Conservation (phyloP, 768 basidiomycete genomes). For the Amanita thiersii region DNA sequence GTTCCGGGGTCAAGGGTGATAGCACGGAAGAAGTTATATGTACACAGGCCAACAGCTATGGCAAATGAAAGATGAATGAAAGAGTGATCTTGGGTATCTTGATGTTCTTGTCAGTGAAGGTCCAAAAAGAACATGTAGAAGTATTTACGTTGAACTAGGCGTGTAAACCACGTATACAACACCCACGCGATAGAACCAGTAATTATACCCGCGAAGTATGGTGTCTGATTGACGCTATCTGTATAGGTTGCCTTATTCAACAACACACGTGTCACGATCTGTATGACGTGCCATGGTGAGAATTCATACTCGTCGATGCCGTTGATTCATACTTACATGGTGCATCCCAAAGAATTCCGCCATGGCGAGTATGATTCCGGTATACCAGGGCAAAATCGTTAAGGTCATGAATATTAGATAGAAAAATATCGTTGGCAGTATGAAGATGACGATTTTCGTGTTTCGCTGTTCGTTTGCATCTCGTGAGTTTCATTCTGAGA, state of each 20-base stretch:
- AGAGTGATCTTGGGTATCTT: conserved; percentile 73
- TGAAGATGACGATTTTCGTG: conserved; percentile 73
- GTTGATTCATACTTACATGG: conserved; percentile 47
- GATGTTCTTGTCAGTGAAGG: neutral
- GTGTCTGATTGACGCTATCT: conserved; percentile 77
- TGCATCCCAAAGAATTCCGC: conserved; percentile 93
- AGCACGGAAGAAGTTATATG: conserved; percentile 87
- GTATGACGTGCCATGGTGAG: conserved; percentile 6
- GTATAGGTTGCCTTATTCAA: conserved; percentile 77
- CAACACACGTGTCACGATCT: conserved; percentile 82
- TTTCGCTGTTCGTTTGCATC: conserved; percentile 45
- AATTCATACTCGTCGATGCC: conserved; percentile 9
- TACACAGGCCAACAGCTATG: conserved; percentile 59
- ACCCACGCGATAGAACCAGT: conserved; percentile 83
- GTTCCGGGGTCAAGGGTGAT: conserved; percentile 85
- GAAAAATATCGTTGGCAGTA: conserved; percentile 71
- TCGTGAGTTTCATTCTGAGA: conserved; percentile 1
- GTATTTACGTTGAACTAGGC: conserved; percentile 61
- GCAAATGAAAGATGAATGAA: conserved; percentile 74
- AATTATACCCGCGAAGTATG: conserved; percentile 93
- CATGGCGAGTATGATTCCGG: conserved; percentile 71
- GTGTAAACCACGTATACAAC: conserved; percentile 70
- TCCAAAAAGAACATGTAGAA: conserved; percentile 1
- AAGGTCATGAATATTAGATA: conserved; percentile 81
- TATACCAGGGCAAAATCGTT: conserved; percentile 83